Percentiles rank a stretch among this genome's conserved stretches.
phyloP scores from a whole-genome alignment of 2,329 filamentous ascomycete species.

The Aureobasidium mangrovei region DNA sequence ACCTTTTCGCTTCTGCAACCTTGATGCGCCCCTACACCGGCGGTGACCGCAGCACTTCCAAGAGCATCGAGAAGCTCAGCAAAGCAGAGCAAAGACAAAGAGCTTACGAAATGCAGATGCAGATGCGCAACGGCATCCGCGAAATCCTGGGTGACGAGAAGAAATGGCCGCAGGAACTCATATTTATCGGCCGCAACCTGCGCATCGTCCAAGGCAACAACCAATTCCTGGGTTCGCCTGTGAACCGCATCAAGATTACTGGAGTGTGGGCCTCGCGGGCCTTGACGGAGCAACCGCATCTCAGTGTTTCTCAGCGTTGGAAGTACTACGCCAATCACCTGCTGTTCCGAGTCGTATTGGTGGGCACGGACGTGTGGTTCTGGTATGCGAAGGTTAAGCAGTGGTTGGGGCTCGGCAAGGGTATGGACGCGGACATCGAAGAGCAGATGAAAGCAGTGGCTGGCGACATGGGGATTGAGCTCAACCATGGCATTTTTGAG shows the following conservation, averaged over 20 bases:
- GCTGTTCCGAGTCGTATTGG: conserved; percentile 69
- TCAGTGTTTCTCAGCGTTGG: conserved; percentile 54
- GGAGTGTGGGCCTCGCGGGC: conserved; percentile 81
- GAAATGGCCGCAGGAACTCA: conserved; percentile 81
- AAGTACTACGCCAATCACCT: conserved; percentile 67
- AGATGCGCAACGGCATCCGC: conserved; percentile 62
- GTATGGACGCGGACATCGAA: conserved; percentile 94
- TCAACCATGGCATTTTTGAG: conserved; percentile 83
- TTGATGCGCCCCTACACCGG: conserved; percentile 86
- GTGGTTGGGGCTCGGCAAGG: conserved; percentile 63
- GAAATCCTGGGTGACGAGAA: conserved; percentile 75
- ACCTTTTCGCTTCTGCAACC: conserved; percentile 86
- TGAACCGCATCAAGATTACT: conserved; percentile 89
- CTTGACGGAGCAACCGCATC: conserved; percentile 63
- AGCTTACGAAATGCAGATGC: conserved; percentile 72
- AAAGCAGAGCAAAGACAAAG: conserved; percentile 48
- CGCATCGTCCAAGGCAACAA: conserved; percentile 91
- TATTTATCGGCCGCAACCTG: conserved; percentile 87
- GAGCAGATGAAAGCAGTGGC: conserved; percentile 78
- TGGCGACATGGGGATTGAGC: conserved; percentile 68
- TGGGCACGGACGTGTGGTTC: conserved; percentile 71
- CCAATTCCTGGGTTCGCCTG: conserved; percentile 78
- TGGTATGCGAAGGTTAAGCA: conserved; percentile 73
- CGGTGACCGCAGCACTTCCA: conserved; percentile 59
- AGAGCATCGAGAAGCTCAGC: conserved; percentile 41